phyloP scores from a whole-genome alignment of 306 rosid genomes.

The Vigna angularis region DNA sequence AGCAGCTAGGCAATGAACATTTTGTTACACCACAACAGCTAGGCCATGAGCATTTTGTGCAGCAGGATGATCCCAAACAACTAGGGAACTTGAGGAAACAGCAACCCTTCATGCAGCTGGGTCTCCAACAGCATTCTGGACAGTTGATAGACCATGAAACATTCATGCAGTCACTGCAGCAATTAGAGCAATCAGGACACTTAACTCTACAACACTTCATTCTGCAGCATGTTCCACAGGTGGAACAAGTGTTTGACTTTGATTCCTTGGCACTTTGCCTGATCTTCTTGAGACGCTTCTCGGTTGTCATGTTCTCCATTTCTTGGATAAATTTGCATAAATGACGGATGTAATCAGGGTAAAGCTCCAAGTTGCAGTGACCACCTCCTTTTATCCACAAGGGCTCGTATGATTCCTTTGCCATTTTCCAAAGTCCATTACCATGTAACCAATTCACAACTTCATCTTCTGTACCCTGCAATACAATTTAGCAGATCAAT shows the following conservation, averaged over 20 bases:
- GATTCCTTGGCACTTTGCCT: constrained; percentile 53
- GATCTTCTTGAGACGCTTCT: constrained; percentile 71
- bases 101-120: constrained; percentile 56
- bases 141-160: constrained; percentile 55
- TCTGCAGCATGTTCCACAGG: constrained; percentile 52
- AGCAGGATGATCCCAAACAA: constrained; percentile 54
- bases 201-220: constrained; percentile 52
- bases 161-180: constrained; percentile 38
- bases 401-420: constrained; percentile 89
- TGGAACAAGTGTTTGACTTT: constrained; percentile 27
- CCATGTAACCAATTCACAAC: constrained; percentile 96
- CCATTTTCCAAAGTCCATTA: constrained; percentile 85
- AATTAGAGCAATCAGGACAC: constrained; percentile 50
- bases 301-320: constrained; percentile 88
- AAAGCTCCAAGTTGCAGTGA: constrained; percentile 97
- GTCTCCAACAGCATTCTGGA: constrained; percentile 48
- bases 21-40: constrained; percentile 3
- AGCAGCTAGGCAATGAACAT: constrained; percentile 54
- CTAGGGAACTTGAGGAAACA: constrained; percentile 42
- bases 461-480: constrained; percentile 96
- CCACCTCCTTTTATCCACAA: constrained; percentile 99
- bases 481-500: constrained; percentile 42
- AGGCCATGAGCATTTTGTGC: constrained; percentile 37
- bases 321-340: constrained; percentile 81
- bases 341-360: constrained; percentile 94